A percentile compares a stretch with the other conserved stretches of the same genome.
These are phyloP conservation scores for Colletotrichum destructivum DNA, from an alignment of 2,329 filamentous ascomycete species.

Conservation along the genomic window DNA sequence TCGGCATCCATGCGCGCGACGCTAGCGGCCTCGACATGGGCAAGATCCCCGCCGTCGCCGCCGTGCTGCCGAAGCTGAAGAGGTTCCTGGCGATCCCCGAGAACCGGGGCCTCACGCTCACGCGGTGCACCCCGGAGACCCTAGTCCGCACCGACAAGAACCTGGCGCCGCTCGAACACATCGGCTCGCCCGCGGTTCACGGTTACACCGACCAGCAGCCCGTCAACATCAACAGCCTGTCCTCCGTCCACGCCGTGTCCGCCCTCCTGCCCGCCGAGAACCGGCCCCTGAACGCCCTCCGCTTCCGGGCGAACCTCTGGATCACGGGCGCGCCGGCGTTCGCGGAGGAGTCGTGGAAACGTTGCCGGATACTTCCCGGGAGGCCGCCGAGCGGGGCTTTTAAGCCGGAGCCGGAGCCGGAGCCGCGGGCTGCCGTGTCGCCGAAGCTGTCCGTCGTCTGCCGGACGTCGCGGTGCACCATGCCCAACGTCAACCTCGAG, in stretches of 20 bases:
- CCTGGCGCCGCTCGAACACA: slow-evolving; percentile 41
- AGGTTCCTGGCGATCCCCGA: slow-evolving; percentile 34
- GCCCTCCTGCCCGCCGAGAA: slow-evolving; percentile 38
- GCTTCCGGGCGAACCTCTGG: slow-evolving; percentile 45
- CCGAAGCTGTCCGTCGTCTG: slow-evolving; percentile 43
- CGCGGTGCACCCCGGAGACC: slow-evolving; percentile 40
- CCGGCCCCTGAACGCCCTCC: slow-evolving; percentile 41
- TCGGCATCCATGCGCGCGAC: slow-evolving; percentile 42
- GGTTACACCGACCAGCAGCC: slow-evolving; percentile 45
- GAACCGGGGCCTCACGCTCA: slow-evolving; percentile 32
- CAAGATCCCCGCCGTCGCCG: slow-evolving; percentile 36
- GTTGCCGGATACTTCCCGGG: slow-evolving; percentile 37
- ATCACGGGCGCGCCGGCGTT: slow-evolving; percentile 40
- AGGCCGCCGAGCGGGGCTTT: not conserved
- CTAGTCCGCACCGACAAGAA: slow-evolving; percentile 40
- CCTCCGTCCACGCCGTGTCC: slow-evolving; percentile 44
- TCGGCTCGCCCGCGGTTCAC: slow-evolving; percentile 44
- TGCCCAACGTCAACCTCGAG: slow-evolving; percentile 43
- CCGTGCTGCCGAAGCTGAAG: slow-evolving; percentile 41
- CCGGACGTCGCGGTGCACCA: slow-evolving; percentile 43
- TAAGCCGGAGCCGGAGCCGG: not conserved
- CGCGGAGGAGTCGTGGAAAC: slow-evolving; percentile 43
- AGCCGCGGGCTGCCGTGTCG: not conserved
- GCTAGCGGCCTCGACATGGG: slow-evolving; percentile 42
- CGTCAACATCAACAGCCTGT: slow-evolving; percentile 43